Conservation (phyloP, 2,329 filamentous ascomycete genomes). For the Aaosphaeria pasadenensis region DNA sequence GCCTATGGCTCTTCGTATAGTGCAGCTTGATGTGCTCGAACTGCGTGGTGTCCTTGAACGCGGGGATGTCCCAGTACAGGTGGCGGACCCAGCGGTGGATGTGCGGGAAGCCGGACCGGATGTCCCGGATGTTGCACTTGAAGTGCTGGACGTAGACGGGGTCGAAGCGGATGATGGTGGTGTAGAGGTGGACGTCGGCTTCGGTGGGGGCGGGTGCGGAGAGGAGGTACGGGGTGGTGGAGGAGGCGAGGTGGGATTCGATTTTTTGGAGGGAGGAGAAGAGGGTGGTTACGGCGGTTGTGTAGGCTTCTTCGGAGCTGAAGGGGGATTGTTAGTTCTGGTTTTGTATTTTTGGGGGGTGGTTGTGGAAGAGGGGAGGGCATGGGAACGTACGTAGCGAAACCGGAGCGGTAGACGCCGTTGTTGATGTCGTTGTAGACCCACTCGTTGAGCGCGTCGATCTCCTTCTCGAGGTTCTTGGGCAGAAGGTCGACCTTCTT, state of each 20-base stretch:
- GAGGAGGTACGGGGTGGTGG: slow-evolving; percentile 46
- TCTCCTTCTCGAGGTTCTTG: slow-evolving; percentile 41
- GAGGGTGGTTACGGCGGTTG: slow-evolving; percentile 43
- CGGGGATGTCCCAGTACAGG: slow-evolving; percentile 78
- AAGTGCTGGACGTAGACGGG: slow-evolving; percentile 58
- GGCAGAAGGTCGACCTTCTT: slow-evolving; percentile 46
- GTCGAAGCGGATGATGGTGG: slow-evolving; percentile 62
- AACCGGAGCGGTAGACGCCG: slow-evolving; percentile 52
- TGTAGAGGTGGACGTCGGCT: slow-evolving; percentile 51
- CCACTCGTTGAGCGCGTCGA: slow-evolving; percentile 52
- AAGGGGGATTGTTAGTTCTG: neutral
- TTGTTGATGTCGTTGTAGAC: slow-evolving; percentile 54
- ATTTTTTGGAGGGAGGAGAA: slow-evolving; percentile 50
- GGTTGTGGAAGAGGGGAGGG: neutral
- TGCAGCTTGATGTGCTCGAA: slow-evolving; percentile 93
- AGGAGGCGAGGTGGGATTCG: slow-evolving; percentile 41
- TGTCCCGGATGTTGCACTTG: slow-evolving; percentile 81
- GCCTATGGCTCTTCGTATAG: slow-evolving; percentile 64
- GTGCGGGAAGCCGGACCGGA: slow-evolving; percentile 76
- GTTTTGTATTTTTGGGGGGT: neutral
- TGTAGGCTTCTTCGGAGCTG: slow-evolving; percentile 49
- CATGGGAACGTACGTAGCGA: slow-evolving; percentile 42
- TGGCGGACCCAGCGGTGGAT: slow-evolving; percentile 79
- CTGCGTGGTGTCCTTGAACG: slow-evolving; percentile 79
- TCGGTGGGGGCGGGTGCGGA: slow-evolving; percentile 46